Evolutionary conservation across 1,284 basidiomycete species (phyloP).

Genomic region (Xerocomus cyaneibrunnescens): DNA sequence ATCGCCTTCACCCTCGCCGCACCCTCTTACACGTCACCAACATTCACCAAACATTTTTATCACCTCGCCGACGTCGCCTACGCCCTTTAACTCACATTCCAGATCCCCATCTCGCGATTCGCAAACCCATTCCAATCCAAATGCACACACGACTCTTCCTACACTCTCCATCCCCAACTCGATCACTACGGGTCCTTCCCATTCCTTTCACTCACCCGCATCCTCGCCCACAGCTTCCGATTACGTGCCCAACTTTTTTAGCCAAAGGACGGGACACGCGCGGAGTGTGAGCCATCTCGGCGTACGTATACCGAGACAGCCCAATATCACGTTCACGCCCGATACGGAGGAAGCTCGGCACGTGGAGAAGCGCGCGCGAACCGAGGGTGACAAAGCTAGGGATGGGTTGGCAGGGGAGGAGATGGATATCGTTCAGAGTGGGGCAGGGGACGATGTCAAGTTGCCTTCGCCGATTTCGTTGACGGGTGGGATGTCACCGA

Average conservation of each 20-base stretch:
- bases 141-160: conserved; percentile 14
- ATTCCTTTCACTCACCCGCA: conserved; percentile 49
- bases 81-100: conserved; percentile 33
- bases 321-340: conserved; percentile 30
- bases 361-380: conserved; percentile 46
- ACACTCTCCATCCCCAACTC: conserved; percentile 12
- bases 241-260: conserved; percentile 40
- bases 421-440: conserved; percentile 31
- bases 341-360: conserved; percentile 27
- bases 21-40: conserved; percentile 12
- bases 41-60: conserved; percentile 67
- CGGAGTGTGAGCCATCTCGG: conserved; percentile 12
- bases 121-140: conserved; percentile 9
- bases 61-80: conserved; percentile 56
- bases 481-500: conserved; percentile 16
- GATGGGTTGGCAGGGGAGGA: conserved; percentile 30
- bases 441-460: conserved; percentile 24
- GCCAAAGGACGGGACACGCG: conserved; percentile 7
- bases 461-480: conserved; percentile 22
- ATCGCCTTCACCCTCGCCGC: conserved; percentile 30
- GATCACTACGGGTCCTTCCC: conserved; percentile 2
- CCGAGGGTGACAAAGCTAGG: conserved; percentile 31
- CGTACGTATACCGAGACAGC: conserved; percentile 17
- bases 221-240: conserved; percentile 66
- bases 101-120: conserved; percentile 36